Evolutionary conservation across 2,329 filamentous ascomycete genomes (phyloP).

Genomic region (Drechslerella coelobrocha): DNA sequence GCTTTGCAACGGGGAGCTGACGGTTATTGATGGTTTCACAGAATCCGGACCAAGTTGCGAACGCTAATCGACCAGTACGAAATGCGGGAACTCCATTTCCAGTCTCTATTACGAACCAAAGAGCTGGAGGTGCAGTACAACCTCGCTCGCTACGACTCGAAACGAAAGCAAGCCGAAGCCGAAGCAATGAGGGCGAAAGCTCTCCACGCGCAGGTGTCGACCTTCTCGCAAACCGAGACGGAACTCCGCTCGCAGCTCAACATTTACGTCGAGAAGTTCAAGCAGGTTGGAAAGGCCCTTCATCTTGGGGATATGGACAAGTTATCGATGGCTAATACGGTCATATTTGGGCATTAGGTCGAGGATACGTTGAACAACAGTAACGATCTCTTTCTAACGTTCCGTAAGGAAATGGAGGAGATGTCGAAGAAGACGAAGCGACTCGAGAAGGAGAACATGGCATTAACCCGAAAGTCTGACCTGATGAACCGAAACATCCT

Average conservation of each 20-base stretch:
- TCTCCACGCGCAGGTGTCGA: slow-evolving; percentile 88
- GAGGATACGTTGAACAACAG: slow-evolving; percentile 98
- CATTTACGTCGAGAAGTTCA: slow-evolving; percentile 99
- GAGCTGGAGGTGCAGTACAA: slow-evolving; percentile 95
- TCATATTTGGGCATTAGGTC: slow-evolving; percentile 68
- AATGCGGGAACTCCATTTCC: slow-evolving; percentile 90
- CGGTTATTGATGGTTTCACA: slow-evolving; percentile 58
- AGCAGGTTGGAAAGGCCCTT: slow-evolving; percentile 76
- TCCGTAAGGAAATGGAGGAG: slow-evolving; percentile 98
- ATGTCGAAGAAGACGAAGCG: slow-evolving; percentile 99
- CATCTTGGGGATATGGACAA: slow-evolving; percentile 51
- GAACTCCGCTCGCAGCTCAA: slow-evolving; percentile 94
- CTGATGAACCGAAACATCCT: slow-evolving; percentile 93
- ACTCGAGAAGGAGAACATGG: slow-evolving; percentile 93
- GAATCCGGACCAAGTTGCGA: slow-evolving; percentile 86
- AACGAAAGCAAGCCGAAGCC: slow-evolving; percentile 84
- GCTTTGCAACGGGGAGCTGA: slow-evolving; percentile 10
- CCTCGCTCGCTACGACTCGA: slow-evolving; percentile 83
- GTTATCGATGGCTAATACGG: slow-evolving; percentile 19
- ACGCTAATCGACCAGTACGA: slow-evolving; percentile 97
- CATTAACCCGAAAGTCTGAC: slow-evolving; percentile 88
- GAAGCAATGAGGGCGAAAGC: slow-evolving; percentile 82
- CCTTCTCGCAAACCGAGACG: slow-evolving; percentile 93
- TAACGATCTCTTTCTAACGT: slow-evolving; percentile 95
- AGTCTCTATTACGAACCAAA: slow-evolving; percentile 88